Conservation (phyloP, 495 filamentous ascomycete genomes). For the Talaromyces borbonicus region DNA sequence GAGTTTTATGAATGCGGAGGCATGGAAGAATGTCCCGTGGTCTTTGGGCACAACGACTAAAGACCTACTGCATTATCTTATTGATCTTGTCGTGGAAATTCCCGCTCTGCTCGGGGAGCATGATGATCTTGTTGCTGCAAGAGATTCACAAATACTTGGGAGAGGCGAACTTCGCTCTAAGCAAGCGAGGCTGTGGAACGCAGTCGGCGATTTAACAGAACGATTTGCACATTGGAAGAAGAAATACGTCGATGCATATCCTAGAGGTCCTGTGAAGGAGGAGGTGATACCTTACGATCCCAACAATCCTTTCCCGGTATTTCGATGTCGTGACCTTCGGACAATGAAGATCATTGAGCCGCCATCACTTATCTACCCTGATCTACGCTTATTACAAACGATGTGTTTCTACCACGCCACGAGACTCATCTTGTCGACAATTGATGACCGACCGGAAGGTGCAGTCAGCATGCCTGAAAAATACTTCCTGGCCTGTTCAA, state of each 20-base stretch:
- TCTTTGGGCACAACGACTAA: constrained; percentile 30
- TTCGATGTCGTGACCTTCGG: constrained; percentile 28
- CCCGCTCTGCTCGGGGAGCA: constrained; percentile 24
- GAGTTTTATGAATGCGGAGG: constrained; percentile 28
- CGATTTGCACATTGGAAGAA: constrained; percentile 27
- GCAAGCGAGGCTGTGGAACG: constrained; percentile 28
- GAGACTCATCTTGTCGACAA: constrained; percentile 28
- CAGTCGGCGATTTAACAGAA: constrained; percentile 23
- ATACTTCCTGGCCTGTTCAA: constrained; percentile 31
- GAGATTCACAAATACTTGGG: constrained; percentile 15
- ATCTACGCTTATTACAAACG: constrained; percentile 32
- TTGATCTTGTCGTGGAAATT: constrained; percentile 33
- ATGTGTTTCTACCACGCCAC: constrained; percentile 33
- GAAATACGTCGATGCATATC: constrained; percentile 26
- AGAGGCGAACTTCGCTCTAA: constrained; percentile 28
- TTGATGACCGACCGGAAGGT: constrained; percentile 26
- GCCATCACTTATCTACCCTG: constrained; percentile 29
- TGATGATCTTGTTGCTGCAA: constrained; percentile 21
- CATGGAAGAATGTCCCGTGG: constrained; percentile 39
- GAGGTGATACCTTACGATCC: constrained; percentile 11
- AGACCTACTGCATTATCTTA: constrained; percentile 31
- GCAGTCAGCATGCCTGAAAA: constrained; percentile 26
- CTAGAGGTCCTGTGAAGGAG: constrained; percentile 25
- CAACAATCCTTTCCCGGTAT: constrained; percentile 25
- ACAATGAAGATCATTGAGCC: constrained; percentile 28